Evolutionary conservation across 352 stramenopile genomes (phyloP).

Genomic region (Phytophthora niederhauseri): DNA sequence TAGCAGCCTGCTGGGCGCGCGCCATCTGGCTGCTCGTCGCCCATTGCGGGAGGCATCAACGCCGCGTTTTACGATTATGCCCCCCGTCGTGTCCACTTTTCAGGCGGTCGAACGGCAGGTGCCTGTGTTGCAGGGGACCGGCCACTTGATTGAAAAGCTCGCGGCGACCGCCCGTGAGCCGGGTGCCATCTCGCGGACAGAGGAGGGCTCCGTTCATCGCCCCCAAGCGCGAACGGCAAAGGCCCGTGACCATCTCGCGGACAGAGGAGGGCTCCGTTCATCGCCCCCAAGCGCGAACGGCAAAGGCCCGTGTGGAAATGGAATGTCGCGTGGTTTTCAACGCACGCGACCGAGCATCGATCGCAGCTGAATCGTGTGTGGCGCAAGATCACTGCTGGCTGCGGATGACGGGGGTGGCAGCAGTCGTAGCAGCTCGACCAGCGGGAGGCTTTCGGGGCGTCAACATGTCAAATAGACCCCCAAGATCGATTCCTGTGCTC

Average conservation of each 20-base stretch:
- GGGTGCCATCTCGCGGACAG: slow-evolving; percentile 5
- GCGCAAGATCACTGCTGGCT: neutral
- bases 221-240: slow-evolving; percentile 22
- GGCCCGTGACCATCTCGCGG: neutral
- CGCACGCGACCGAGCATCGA: neutral
- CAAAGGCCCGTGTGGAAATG: slow-evolving; percentile 19
- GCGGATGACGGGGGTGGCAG: neutral
- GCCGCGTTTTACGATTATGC: slow-evolving; percentile 18
- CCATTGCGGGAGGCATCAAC: slow-evolving; percentile 20
- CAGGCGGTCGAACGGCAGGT: slow-evolving; percentile 8
- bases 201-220: slow-evolving; percentile 11
- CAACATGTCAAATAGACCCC: slow-evolving; percentile 11
- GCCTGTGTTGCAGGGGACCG: neutral
- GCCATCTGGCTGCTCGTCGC: slow-evolving; percentile 9
- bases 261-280: slow-evolving; percentile 13
- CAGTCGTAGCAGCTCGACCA: neutral
- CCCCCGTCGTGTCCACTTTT: slow-evolving; percentile 37
- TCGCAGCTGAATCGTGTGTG: neutral
- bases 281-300: slow-evolving; percentile 15
- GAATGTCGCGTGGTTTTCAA: slow-evolving; percentile 3
- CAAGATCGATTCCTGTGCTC: neutral
- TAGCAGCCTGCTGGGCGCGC: neutral
- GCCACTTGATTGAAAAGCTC: slow-evolving; percentile 28
- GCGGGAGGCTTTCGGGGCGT: neutral
- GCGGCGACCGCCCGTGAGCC: slow-evolving; percentile 13